Percentiles rank a stretch among this genome's conserved stretches.
Evolutionary conservation across 371 early-diverging fungal genomes (phyloP).

Genomic region (Amoeboaphelidium protococcarum): DNA sequence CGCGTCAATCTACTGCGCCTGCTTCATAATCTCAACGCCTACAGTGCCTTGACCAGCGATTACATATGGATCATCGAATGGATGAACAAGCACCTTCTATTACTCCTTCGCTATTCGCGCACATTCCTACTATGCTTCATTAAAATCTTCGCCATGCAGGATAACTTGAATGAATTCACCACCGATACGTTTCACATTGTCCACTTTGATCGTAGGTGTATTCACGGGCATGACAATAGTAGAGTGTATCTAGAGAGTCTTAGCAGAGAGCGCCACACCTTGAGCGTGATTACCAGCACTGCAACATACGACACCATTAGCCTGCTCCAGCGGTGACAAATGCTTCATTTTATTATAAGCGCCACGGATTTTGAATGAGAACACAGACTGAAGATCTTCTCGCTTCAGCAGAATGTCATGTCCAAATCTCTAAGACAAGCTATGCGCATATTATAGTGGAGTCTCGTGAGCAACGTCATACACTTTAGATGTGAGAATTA

Average conservation of each 20-base stretch:
- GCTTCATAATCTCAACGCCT: constrained; percentile 2
- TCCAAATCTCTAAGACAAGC: constrained; percentile 1
- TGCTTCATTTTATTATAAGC: constrained; percentile 9
- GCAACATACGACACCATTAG: constrained; percentile 8
- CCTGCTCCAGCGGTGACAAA: constrained; percentile 7
- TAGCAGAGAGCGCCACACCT: constrained; percentile 2
- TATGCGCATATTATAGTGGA: neutral
- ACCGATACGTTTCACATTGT: neutral
- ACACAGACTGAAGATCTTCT: constrained; percentile 1
- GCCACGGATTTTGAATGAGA: neutral
- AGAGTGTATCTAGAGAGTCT: constrained; percentile 1
- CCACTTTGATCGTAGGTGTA: neutral
- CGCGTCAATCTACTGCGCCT: neutral
- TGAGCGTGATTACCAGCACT: constrained; percentile 11
- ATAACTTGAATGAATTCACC: constrained; percentile 1
- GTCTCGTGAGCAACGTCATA: constrained; percentile 7
- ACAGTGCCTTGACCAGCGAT: constrained; percentile 3
- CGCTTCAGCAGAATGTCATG: constrained; percentile 1
- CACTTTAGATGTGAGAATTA: constrained; percentile 13
- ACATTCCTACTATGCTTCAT: neutral
- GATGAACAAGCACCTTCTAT: neutral
- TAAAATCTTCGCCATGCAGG: neutral
- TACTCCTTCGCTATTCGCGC: constrained; percentile 1
- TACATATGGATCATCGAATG: constrained; percentile 3
- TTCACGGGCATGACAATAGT: constrained; percentile 1